phyloP scores from a whole-genome alignment of 768 basidiomycete species.

The Naganishia antarctica region DNA sequence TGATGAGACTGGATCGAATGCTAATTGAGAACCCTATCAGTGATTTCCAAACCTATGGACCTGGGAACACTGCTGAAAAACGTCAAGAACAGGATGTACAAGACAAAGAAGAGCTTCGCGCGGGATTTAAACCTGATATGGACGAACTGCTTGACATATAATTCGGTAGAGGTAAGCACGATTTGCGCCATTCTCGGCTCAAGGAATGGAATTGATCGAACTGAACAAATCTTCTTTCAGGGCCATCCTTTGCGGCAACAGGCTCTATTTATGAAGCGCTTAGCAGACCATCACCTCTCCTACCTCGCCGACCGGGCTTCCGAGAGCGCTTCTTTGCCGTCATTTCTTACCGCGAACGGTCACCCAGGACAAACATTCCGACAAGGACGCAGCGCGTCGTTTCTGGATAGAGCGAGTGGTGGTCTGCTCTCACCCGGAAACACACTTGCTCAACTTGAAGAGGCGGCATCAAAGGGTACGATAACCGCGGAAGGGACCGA shows the following conservation, averaged over 20 bases:
- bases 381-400: conserved; percentile 9
- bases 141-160: conserved; percentile 90
- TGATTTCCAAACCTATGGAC: conserved; percentile 94
- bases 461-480: background rate
- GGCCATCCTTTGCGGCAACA: conserved; percentile 80
- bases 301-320: conserved; percentile 69
- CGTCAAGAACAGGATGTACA: conserved; percentile 85
- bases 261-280: conserved; percentile 71
- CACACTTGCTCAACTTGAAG: background rate
- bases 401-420: background rate
- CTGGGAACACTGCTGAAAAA: conserved; percentile 86
- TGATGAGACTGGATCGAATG: conserved; percentile 7
- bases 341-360: background rate
- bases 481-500: background rate
- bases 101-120: conserved; percentile 87
- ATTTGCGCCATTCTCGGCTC: too few relatives aligned
- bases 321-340: conserved; percentile 2
- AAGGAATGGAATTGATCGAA: too few relatives aligned
- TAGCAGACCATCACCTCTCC: conserved; percentile 77
- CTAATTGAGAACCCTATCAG: conserved; percentile 63
- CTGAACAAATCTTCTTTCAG: conserved; percentile 51
- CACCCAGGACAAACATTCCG: background rate
- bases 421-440: background rate
- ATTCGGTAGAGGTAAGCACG: conserved; percentile 72
- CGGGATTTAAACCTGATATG: conserved; percentile 94